A percentile compares a stretch with the other conserved stretches of the same genome.
Evolutionary conservation across 495 filamentous ascomycete species (phyloP).

Genomic region (Lindgomyces ingoldianus): DNA sequence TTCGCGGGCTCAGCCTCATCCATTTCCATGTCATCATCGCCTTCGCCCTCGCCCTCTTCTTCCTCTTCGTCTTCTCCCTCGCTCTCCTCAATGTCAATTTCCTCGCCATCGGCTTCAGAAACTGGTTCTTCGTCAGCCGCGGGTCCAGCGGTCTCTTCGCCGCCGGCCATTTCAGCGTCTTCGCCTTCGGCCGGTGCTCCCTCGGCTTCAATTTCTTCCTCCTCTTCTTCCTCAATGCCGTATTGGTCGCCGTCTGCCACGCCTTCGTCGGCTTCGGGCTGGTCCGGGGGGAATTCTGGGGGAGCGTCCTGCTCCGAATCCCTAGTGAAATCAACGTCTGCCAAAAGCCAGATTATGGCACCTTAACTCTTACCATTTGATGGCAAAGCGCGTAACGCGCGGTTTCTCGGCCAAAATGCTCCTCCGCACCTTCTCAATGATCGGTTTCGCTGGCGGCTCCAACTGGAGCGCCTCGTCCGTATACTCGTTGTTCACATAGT

Average conservation of each 20-base stretch:
- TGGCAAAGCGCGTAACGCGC: constrained; percentile 94
- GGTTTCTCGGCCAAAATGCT: constrained; percentile 97
- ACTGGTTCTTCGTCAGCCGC: constrained; percentile 73
- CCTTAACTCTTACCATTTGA: constrained; percentile 79
- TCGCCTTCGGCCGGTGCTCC: constrained; percentile 53
- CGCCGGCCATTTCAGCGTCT: constrained; percentile 83
- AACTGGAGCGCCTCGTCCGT: constrained; percentile 82
- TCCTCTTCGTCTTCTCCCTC: constrained; percentile 86
- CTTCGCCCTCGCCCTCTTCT: constrained; percentile 65
- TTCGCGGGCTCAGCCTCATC: constrained; percentile 51
- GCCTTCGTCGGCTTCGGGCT: constrained; percentile 84
- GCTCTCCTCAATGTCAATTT: constrained; percentile 90
- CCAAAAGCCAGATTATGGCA: background rate
- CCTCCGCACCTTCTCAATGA: constrained; percentile 85
- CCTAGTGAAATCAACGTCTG: constrained; percentile 53
- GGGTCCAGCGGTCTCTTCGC: constrained; percentile 54
- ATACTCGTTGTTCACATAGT: constrained; percentile 99
- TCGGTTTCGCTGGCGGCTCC: constrained; percentile 86
- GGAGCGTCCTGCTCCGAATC: constrained; percentile 95
- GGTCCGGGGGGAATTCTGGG: constrained; percentile 93
- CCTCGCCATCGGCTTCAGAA: constrained; percentile 87
- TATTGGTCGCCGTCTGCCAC: constrained; percentile 84
- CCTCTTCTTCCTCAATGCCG: constrained; percentile 79
- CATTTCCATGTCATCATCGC: constrained; percentile 81
- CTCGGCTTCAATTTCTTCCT: constrained; percentile 57